Conservation (phyloP, 192 early-diverging fungal genomes). For the Entophlyctis helioformis region DNA sequence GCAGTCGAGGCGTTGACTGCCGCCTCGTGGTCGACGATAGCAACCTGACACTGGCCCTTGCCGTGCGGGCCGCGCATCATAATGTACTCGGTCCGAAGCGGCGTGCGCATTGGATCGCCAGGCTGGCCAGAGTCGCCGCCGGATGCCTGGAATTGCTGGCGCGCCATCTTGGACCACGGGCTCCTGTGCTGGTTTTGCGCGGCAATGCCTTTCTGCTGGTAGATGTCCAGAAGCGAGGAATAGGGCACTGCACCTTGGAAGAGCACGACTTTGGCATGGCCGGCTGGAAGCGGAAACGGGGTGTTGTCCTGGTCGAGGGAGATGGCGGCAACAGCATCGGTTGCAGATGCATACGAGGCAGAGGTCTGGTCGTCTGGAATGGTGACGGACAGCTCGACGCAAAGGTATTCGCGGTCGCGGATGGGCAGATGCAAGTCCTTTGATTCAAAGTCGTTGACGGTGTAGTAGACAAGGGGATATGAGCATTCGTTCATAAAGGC, state of each 20-base stretch:
- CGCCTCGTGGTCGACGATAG: constrained; percentile 23
- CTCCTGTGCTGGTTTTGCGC: constrained; percentile 18
- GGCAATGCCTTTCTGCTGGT: constrained; percentile 55
- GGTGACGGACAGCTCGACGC: constrained; percentile 74
- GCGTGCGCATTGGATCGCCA: constrained; percentile 17
- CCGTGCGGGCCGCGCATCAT: constrained; percentile 90
- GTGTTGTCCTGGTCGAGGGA: constrained; percentile 21
- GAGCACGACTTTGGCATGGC: constrained; percentile 54
- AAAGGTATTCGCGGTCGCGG: constrained; percentile 74
- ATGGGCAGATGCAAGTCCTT: constrained; percentile 80
- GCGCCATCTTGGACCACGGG: constrained; percentile 1
- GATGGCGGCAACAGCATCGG: constrained; percentile 13
- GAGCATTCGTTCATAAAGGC: constrained; percentile 77
- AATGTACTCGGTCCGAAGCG: constrained; percentile 78
- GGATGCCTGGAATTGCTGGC: not conserved
- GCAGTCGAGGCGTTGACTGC: not conserved
- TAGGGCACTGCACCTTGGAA: constrained; percentile 91
- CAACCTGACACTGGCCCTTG: constrained; percentile 79
- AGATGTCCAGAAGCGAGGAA: constrained; percentile 69
- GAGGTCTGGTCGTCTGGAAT: constrained; percentile 37
- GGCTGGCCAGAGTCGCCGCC: too few relatives aligned
- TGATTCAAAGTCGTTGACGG: constrained; percentile 85
- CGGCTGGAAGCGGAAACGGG: constrained; percentile 44
- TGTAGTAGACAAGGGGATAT: constrained; percentile 85
- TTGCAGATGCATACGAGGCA: constrained; percentile 30